Evolutionary conservation across 257 asterid genomes (phyloP), one percentile per base, ranked within the genome.

Genomic region (Fraxinus excelsior): DNA sequence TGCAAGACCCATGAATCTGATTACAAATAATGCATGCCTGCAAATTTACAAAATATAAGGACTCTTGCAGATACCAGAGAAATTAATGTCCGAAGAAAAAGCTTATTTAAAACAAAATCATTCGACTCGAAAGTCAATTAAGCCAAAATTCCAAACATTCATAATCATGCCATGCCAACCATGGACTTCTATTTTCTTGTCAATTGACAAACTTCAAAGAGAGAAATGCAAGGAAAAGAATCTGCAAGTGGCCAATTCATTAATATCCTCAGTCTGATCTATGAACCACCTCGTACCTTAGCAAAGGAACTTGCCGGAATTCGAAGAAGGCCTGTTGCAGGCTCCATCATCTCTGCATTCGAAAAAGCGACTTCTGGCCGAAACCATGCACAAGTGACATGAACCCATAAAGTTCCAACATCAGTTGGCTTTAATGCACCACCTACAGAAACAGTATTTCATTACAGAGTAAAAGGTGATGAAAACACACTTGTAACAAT

Each of bases 381-480:
- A 81, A 92, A 93, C 98, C 99, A 96, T 0, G 97, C 99, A 74
- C 99, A 96, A 19, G 93, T 88, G 73, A 96, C 94, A 79, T 96
- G 99, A 79, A 91, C 97, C 99, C 99, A 96, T 74, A 96, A 76
- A 77, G 51, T 78, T 71, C 88, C 95, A 72, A 89, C 80, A 76
- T 96, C 98, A 32, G 98, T 91, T 80, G 98, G 97, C 88, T 91
- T 96, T 67, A 96, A 73, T 10, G 99, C 98, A 82, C 99, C 99
- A 69, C 99, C 99, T 96, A 90, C 78, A 84, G 73, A 78, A 73
- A 73, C 79, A 74, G 70, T 73, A 79, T 80, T 53, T 71, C 76
- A 32, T 75, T 53, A 79, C 40, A 18, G 67, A 67, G 72, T 35
- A 44, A 67, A 73, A 74, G 76, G 64, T 49, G 60, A 67, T 34